These are phyloP conservation scores for Phytopythium helicoides DNA, from an alignment of 352 stramenopile species.

Conservation along the genomic window DNA sequence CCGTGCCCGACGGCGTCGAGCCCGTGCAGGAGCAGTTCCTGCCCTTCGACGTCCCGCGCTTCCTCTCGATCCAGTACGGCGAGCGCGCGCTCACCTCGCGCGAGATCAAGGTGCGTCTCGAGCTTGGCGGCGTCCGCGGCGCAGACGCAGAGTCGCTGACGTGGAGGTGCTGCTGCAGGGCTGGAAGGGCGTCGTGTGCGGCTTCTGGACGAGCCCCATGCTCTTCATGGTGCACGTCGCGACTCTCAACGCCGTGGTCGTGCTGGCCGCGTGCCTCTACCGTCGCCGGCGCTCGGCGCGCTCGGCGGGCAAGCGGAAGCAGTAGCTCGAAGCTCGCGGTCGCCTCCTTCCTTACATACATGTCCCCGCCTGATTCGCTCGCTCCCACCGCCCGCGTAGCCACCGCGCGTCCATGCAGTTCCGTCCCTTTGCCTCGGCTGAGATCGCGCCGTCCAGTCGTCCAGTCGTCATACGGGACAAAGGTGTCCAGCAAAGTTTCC, in stretches of 20 bases:
- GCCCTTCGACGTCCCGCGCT: constrained; percentile 51
- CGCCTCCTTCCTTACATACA: too few species aligned
- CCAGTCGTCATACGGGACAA: constrained; percentile 2
- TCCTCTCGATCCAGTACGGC: constrained; percentile 72
- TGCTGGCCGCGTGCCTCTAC: constrained; percentile 35
- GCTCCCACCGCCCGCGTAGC: too few species aligned
- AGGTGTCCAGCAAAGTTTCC: constrained; percentile 2
- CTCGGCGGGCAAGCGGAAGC: constrained; percentile 39
- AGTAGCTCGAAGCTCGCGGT: too few species aligned
- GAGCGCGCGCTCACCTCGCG: constrained; percentile 44
- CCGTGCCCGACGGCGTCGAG: constrained; percentile 40
- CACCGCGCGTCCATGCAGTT: too few species aligned
- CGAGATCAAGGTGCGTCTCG: constrained; percentile 78
- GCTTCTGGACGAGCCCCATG: constrained; percentile 68
- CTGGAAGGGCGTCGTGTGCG: constrained; percentile 77
- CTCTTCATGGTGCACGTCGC: constrained; percentile 58
- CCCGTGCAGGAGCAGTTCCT: constrained; percentile 53
- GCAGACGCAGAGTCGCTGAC: too few species aligned
- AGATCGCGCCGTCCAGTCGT: too few species aligned
- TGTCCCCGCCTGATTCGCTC: too few species aligned
- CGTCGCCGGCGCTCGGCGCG: constrained; percentile 22
- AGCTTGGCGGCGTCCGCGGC: too few species aligned
- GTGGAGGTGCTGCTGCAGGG: constrained; percentile 44
- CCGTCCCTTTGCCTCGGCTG: too few species aligned
- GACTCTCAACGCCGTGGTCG: constrained; percentile 32